Base-by-base conservation (phyloP, 192 early-diverging fungal genomes). In the Lobosporangium transversale region DNA sequence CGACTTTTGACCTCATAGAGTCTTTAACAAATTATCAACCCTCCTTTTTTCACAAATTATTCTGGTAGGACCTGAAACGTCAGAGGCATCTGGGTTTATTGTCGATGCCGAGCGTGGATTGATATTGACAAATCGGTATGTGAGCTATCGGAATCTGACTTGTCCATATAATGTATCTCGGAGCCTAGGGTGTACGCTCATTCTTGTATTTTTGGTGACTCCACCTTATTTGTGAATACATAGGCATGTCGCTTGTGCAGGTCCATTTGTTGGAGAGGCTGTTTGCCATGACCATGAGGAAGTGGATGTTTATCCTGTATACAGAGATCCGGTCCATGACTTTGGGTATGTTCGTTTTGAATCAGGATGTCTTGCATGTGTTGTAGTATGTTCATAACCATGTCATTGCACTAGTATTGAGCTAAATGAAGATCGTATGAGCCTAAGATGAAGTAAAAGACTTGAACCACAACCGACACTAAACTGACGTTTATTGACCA, bases 221-320 rank as follows among this genome's bases (percentile, higher is more conserved):
- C n/a, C n/a, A n/a, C n/a, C n/a, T n/a, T n/a, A n/a, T n/a, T n/a
- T n/a, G n/a, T n/a, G n/a, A n/a, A n/a, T n/a, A n/a, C n/a, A n/a
- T 68, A 73, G 85, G 21, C 85, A 86, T 65, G 90, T 94, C 17
- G 91, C 86, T 10, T 90, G 91, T 58, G 83, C 90, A 2, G 93
- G 93, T 18, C 93, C 93, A n/a, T 94, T 93, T 81, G 88, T 92
- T 3, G 93, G 92, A 33, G 91, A 92, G 58, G 92, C 89, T 17
- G 82, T 94, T 27, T 92, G 87, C 51, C 90, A 90, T 54, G 86
- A 94, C 59, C 93, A 93, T 49, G 93, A 93, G 70, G 89, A 93
- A 60, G 86, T 91, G 0, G 85, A 88, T 58, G 93, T 92, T 30
- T 87, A 68, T 68, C 85, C 90, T 9, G 86, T 93, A 23, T 93